Conservation (phyloP, 225 moss, liverwort and hornwort species). For the Climacium dendroides region DNA sequence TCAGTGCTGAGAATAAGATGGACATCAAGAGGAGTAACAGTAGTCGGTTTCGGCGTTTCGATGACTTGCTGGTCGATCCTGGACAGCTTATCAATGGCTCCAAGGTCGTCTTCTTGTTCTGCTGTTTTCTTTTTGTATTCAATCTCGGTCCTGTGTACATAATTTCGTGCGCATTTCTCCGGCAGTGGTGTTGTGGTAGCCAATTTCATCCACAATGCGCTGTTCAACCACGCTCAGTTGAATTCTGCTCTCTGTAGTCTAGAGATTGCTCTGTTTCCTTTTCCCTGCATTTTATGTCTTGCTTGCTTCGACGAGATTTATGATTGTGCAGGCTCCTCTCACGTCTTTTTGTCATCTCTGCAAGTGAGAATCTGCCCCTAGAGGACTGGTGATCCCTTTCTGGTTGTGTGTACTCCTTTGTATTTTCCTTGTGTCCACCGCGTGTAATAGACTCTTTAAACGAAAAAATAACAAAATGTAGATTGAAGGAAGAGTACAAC, state of each 20-base stretch:
- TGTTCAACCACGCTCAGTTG: not conserved
- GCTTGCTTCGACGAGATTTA: not conserved
- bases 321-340: not conserved
- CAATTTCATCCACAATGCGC: not conserved
- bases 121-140: not conserved
- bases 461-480: not conserved
- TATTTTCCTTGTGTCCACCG: not conserved
- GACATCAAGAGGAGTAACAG: slow-evolving; percentile 72
- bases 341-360: not conserved
- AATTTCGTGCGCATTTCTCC: not conserved
- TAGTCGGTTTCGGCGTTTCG: slow-evolving; percentile 57
- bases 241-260: not conserved
- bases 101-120: slow-evolving; percentile 32
- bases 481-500: not conserved
- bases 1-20: slow-evolving; percentile 13
- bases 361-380: not conserved
- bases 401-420: not conserved
- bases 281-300: not conserved
- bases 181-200: not conserved
- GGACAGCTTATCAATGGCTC: slow-evolving; percentile 61
- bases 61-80: slow-evolving; percentile 76
- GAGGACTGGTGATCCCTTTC: not conserved
- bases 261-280: not conserved
- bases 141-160: not conserved
- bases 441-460: not conserved